Evolutionary conservation across 2,329 filamentous ascomycete species (phyloP).

Genomic region (Fusarium sambucinum): DNA sequence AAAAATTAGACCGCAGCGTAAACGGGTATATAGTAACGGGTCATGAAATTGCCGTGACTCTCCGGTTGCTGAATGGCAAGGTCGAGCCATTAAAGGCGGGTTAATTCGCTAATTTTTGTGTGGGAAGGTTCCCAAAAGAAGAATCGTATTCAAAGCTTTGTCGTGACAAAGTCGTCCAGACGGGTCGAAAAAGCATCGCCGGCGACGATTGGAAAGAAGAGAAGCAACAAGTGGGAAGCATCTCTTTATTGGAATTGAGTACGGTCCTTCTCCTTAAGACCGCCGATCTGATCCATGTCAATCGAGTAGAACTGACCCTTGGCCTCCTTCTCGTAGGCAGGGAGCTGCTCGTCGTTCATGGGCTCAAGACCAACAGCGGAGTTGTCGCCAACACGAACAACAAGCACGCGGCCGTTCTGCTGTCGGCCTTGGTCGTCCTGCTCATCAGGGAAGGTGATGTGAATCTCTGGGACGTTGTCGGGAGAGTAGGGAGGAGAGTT

Average conservation of each 20-base stretch:
- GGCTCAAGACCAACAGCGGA: slow-evolving; percentile 89
- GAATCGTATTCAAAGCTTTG: slow-evolving; percentile 40
- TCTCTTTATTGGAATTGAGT: slow-evolving; percentile 53
- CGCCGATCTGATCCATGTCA: slow-evolving; percentile 94
- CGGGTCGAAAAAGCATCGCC: slow-evolving; percentile 45
- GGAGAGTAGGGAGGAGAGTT: slow-evolving; percentile 80
- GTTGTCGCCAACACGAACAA: slow-evolving; percentile 90
- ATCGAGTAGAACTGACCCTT: slow-evolving; percentile 88
- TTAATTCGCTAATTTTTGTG: slow-evolving; percentile 40
- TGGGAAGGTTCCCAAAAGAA: slow-evolving; percentile 23
- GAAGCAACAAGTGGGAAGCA: slow-evolving; percentile 24
- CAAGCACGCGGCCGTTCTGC: slow-evolving; percentile 87
- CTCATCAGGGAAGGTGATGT: slow-evolving; percentile 98
- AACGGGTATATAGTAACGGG: slow-evolving; percentile 50
- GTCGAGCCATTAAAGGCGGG: slow-evolving; percentile 38
- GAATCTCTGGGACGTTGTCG: slow-evolving; percentile 92
- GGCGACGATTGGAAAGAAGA: slow-evolving; percentile 40
- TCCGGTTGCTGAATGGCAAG: slow-evolving; percentile 37
- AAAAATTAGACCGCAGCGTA: slow-evolving; percentile 49
- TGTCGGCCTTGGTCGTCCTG: slow-evolving; percentile 85
- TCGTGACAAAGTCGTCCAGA: slow-evolving; percentile 47
- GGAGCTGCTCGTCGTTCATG: slow-evolving; percentile 81
- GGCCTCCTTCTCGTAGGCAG: slow-evolving; percentile 88
- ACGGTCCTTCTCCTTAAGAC: slow-evolving; percentile 88
- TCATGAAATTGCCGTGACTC: slow-evolving; percentile 43